These are phyloP conservation scores for Dendrostoma leiphaemia DNA, from an alignment of 2,329 filamentous ascomycete genomes.

Conservation along the genomic window DNA sequence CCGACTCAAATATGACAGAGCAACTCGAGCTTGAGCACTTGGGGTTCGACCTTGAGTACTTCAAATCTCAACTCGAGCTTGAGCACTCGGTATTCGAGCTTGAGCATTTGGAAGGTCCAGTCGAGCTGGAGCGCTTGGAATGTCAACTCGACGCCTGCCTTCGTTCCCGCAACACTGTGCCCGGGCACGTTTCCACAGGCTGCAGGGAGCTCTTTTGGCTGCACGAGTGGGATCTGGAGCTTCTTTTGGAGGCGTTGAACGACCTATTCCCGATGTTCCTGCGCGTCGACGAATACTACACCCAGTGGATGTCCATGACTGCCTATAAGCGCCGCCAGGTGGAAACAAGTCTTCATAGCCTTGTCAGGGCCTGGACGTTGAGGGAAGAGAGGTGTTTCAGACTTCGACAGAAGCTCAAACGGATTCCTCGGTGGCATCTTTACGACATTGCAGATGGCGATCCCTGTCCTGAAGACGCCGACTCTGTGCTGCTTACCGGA, in stretches of 20 bases:
- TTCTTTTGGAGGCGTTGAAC: neutral
- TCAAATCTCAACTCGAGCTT: too few relatives aligned
- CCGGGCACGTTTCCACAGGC: neutral
- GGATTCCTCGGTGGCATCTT: neutral
- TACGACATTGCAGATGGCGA: constrained; percentile 8
- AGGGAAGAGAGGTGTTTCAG: constrained; percentile 2
- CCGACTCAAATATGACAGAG: too few relatives aligned
- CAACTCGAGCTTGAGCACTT: too few relatives aligned
- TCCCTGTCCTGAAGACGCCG: neutral
- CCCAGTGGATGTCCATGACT: neutral
- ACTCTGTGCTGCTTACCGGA: neutral
- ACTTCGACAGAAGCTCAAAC: neutral
- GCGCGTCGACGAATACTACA: neutral
- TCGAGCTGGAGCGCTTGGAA: too few relatives aligned
- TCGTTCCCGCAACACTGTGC: too few relatives aligned
- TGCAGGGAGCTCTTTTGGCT: neutral
- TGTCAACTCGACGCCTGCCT: too few relatives aligned
- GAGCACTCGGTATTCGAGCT: too few relatives aligned
- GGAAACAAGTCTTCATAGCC: neutral
- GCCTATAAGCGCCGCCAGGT: neutral
- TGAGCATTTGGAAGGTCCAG: too few relatives aligned
- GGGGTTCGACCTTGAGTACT: too few relatives aligned
- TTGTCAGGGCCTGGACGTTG: constrained; percentile 4
- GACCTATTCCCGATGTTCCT: neutral
- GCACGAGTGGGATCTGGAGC: neutral